These are phyloP conservation scores for Xylariomycetidae sp. DNA, from an alignment of 2,329 filamentous ascomycete species.

Conservation along the genomic window DNA sequence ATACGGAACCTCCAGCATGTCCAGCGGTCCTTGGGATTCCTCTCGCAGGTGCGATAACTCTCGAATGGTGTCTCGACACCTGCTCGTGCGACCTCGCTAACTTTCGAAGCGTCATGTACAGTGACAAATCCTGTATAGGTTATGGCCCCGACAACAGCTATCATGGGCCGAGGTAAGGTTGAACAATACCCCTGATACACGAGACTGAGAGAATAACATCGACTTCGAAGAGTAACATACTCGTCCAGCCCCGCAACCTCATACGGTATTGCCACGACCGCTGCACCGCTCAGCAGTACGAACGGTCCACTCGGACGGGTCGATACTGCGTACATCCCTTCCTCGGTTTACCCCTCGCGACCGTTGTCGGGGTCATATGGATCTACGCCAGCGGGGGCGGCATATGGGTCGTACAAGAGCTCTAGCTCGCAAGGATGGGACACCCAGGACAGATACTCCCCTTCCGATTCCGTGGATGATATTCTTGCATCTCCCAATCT, in stretches of 20 bases:
- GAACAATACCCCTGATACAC: slow-evolving; percentile 13
- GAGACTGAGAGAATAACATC: slow-evolving; percentile 28
- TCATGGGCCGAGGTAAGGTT: slow-evolving; percentile 27
- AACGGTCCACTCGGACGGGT: slow-evolving; percentile 32
- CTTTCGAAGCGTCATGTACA: slow-evolving; percentile 24
- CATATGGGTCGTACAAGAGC: slow-evolving; percentile 34
- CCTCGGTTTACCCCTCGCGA: slow-evolving; percentile 36
- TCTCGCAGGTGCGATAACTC: slow-evolving; percentile 45
- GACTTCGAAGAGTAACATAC: slow-evolving; percentile 32
- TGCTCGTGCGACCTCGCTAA: slow-evolving; percentile 20
- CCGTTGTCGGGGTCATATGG: slow-evolving; percentile 34
- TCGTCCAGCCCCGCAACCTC: slow-evolving; percentile 28
- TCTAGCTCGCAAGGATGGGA: slow-evolving; percentile 41
- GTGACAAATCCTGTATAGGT: slow-evolving; percentile 22
- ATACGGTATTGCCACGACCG: slow-evolving; percentile 28
- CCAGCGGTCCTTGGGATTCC: slow-evolving; percentile 44
- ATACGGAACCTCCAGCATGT: slow-evolving; percentile 39
- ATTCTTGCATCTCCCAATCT: slow-evolving; percentile 51
- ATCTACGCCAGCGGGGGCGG: slow-evolving; percentile 18
- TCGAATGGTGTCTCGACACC: slow-evolving; percentile 13
- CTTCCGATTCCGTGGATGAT: slow-evolving; percentile 53
- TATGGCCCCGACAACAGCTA: slow-evolving; percentile 21
- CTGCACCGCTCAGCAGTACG: slow-evolving; percentile 21
- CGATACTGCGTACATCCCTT: slow-evolving; percentile 33
- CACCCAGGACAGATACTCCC: slow-evolving; percentile 43